phyloP scores from a whole-genome alignment of 345 rosid species.

The Eucalyptus urophylla region DNA sequence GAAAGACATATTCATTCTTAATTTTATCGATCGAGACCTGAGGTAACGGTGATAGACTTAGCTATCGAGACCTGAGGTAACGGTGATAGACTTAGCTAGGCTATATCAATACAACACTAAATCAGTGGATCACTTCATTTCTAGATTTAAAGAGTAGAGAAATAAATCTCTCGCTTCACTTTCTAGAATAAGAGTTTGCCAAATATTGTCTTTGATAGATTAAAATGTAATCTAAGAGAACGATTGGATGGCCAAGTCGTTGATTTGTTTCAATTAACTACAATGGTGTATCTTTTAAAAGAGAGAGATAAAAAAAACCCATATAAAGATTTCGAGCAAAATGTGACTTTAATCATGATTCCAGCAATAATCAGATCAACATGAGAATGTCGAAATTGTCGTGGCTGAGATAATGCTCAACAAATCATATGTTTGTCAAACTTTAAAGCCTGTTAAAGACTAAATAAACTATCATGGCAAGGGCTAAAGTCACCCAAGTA shows the following conservation, averaged over 20 bases:
- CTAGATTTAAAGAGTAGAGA: not conserved
- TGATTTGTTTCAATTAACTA: not conserved
- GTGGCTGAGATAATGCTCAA: not conserved
- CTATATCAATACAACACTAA: no score
- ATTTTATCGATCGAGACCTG: not conserved
- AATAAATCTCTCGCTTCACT: not conserved
- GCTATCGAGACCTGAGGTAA: not conserved
- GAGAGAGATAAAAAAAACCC: not conserved
- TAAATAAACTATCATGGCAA: not conserved
- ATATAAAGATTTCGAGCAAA: not conserved
- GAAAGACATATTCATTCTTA: not conserved
- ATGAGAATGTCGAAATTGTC: not conserved
- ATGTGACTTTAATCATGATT: not conserved
- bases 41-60: no score
- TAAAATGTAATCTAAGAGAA: not conserved
- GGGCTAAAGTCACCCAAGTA: not conserved
- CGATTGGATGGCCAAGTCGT: not conserved
- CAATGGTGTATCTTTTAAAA: not conserved
- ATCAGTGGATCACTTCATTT: not conserved
- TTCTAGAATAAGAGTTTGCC: not conserved
- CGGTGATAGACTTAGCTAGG: not conserved
- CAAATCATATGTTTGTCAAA: no score
- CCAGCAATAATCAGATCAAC: not conserved
- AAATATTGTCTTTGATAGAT: no score
- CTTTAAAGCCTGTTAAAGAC: not conserved